These are phyloP conservation scores for Globisporangium polare DNA, from an alignment of 352 stramenopile genomes.

Conservation along the genomic window DNA sequence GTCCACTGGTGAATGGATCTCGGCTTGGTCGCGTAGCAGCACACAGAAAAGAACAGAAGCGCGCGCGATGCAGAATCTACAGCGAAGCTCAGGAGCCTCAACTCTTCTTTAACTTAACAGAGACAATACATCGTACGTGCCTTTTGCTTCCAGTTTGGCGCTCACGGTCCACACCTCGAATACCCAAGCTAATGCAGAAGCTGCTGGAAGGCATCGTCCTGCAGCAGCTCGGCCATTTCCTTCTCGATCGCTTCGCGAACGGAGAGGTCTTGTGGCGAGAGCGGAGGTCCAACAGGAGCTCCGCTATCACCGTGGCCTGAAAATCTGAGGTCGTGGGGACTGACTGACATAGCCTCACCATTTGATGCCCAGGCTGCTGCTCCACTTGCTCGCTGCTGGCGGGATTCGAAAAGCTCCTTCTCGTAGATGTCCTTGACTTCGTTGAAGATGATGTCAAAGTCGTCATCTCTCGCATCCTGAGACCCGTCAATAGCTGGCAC, in stretches of 20 bases:
- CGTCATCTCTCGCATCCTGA: conserved; percentile 13
- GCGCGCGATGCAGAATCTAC: conserved; percentile 5
- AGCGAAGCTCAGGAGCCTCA: conserved; percentile 1
- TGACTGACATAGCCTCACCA: too few relatives aligned
- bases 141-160: not conserved
- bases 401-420: conserved; percentile 17
- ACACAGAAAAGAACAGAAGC: conserved; percentile 1
- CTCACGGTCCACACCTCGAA: not conserved
- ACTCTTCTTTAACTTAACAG: conserved; percentile 9
- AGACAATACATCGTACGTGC: conserved; percentile 10
- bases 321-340: too few relatives aligned
- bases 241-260: conserved; percentile 34
- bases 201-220: conserved; percentile 17
- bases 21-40: conserved; percentile 1
- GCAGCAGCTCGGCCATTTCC: conserved; percentile 31
- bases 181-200: not conserved
- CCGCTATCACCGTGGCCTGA: too few relatives aligned
- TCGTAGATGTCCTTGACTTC: conserved; percentile 31
- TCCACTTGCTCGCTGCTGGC: not conserved
- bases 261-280: conserved; percentile 16
- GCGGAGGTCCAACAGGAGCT: not conserved
- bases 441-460: conserved; percentile 19
- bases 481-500: not conserved
- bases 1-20: conserved; percentile 4
- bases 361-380: not conserved